Conservation (phyloP, 495 filamentous ascomycete species). For the Aspergillus hancockii region DNA sequence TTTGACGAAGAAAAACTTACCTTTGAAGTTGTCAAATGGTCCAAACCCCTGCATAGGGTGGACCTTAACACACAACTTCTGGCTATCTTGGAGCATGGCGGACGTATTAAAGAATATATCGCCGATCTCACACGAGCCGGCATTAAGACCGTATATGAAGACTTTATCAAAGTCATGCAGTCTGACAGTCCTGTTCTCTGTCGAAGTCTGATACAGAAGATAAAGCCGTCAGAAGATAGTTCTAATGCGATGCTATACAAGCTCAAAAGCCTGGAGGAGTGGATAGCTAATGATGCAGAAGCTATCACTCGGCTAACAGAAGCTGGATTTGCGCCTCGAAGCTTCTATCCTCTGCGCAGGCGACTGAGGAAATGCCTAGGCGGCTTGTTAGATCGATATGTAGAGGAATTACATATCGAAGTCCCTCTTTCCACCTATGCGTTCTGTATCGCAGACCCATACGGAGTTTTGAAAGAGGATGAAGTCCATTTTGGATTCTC, state of each 20-base stretch:
- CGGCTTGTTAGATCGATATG: conserved; percentile 53
- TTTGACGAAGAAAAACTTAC: conserved; percentile 60
- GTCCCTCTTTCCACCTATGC: conserved; percentile 75
- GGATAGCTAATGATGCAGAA: conserved; percentile 35
- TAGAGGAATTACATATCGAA: conserved; percentile 68
- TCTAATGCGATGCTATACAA: conserved; percentile 21
- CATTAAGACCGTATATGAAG: conserved; percentile 47
- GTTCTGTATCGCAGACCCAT: conserved; percentile 81
- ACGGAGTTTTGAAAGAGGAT: conserved; percentile 64
- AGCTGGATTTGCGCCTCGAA: conserved; percentile 65
- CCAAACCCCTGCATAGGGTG: conserved; percentile 61
- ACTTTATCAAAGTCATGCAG: conserved; percentile 60
- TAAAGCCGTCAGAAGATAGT: conserved; percentile 30
- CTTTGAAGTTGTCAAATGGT: conserved; percentile 70
- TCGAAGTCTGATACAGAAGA: conserved; percentile 40
- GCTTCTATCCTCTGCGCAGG: conserved; percentile 59
- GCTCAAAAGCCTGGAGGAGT: conserved; percentile 35
- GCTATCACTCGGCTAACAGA: conserved; percentile 41
- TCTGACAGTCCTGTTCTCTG: conserved; percentile 36
- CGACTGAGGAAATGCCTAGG: conserved; percentile 55
- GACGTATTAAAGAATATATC: conserved; percentile 57
- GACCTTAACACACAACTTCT: conserved; percentile 78
- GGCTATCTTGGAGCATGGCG: conserved; percentile 70
- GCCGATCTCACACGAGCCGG: conserved; percentile 58
- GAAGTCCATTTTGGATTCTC: conserved; percentile 86